Conservation (phyloP, 345 rosid genomes). For the Eutrema japonicum region DNA sequence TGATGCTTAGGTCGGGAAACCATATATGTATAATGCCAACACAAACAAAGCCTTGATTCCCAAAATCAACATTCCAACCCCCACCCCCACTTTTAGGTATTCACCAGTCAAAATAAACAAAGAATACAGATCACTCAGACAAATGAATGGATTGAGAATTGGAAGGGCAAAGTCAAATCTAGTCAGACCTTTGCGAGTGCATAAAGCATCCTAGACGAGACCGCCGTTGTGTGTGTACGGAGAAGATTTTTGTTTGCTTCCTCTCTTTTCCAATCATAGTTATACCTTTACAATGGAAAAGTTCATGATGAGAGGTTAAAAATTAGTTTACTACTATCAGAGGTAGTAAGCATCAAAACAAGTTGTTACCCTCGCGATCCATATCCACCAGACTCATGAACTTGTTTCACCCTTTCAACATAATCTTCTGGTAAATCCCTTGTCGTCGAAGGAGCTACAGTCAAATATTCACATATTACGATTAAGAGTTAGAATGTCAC, state of each 20-base stretch:
- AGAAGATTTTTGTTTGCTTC: constrained; percentile 94
- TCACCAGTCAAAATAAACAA: constrained; percentile 4
- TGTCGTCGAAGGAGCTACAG: constrained; percentile 81
- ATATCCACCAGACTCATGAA: constrained; percentile 91
- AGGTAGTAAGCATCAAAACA: constrained; percentile 5
- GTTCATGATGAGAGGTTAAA: neutral
- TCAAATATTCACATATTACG: constrained; percentile 18
- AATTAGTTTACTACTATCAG: constrained; percentile 5
- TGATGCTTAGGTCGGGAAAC: neutral
- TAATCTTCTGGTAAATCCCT: constrained; percentile 82
- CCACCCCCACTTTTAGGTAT: neutral
- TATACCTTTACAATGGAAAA: constrained; percentile 54
- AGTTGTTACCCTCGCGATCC: constrained; percentile 80
- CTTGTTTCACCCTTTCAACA: constrained; percentile 72
- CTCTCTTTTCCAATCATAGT: constrained; percentile 93
- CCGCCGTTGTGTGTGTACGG: constrained; percentile 96
- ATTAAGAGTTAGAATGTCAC: neutral
- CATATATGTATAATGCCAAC: neutral
- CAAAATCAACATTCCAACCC: constrained; percentile 10
- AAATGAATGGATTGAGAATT: neutral
- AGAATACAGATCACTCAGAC: neutral
- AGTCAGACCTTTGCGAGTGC: constrained; percentile 74
- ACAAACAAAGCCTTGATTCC: neutral
- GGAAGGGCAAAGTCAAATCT: constrained; percentile 9
- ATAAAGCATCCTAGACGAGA: constrained; percentile 91